Conservation (phyloP, 495 filamentous ascomycete species). For the Xylaria bambusicola region DNA sequence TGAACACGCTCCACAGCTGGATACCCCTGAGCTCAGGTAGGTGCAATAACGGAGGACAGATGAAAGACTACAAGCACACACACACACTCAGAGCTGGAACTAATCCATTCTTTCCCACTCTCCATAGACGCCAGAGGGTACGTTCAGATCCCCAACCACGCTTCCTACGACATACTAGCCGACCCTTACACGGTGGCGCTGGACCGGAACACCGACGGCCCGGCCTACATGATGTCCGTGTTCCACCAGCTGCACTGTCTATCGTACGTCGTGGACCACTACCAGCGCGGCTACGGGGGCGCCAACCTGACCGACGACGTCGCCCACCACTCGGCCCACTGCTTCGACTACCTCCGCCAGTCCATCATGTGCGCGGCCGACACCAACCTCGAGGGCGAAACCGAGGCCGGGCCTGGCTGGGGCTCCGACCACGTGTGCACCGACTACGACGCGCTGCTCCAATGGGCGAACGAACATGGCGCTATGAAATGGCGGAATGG, state of each 20-base stretch:
- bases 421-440: constrained; percentile 43
- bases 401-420: constrained; percentile 44
- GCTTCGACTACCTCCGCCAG: constrained; percentile 53
- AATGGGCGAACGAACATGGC: constrained; percentile 42
- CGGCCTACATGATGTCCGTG: constrained; percentile 52
- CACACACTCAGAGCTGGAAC: not conserved
- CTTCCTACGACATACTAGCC: constrained; percentile 35
- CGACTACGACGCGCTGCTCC: constrained; percentile 43
- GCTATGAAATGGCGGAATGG: constrained; percentile 34
- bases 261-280: constrained; percentile 46
- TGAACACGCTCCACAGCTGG: constrained; percentile 49
- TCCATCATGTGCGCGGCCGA: constrained; percentile 50
- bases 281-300: constrained; percentile 43
- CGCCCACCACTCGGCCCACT: constrained; percentile 50
- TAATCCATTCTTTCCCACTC: not conserved
- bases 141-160: constrained; percentile 37
- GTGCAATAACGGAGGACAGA: not conserved
- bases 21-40: constrained; percentile 44
- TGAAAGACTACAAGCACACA: not conserved
- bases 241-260: constrained; percentile 58
- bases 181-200: constrained; percentile 40
- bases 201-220: constrained; percentile 37
- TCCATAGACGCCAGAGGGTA: constrained; percentile 42
- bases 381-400: constrained; percentile 49
- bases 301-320: constrained; percentile 39